These are phyloP conservation scores for Salix purpurea DNA, from an alignment of 345 rosid genomes.

Conservation along the genomic window DNA sequence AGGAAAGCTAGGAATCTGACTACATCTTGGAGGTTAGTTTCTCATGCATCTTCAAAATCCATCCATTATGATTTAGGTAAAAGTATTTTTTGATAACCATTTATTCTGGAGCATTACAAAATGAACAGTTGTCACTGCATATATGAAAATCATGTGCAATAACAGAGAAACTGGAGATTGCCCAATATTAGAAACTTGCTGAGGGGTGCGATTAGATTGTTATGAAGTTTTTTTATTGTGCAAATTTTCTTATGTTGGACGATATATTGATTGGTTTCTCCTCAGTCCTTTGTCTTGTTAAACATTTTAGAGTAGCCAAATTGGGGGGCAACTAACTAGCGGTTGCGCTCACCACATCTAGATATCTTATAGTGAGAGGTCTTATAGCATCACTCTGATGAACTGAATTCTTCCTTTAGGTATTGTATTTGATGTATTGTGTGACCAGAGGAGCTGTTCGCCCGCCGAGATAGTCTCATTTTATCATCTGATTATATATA, in stretches of 20 bases:
- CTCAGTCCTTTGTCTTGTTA: not conserved
- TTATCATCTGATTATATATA: not conserved
- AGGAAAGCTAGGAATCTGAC: conserved; percentile 83
- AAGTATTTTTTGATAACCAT: not conserved
- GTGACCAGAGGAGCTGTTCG: not conserved
- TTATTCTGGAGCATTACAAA: not conserved
- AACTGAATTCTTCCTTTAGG: not conserved
- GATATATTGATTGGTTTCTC: not conserved
- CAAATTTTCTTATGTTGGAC: not conserved
- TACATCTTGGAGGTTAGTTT: conserved; percentile 81
- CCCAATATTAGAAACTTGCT: not conserved
- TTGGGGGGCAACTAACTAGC: not conserved
- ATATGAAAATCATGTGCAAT: not conserved
- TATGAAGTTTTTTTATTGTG: not conserved
- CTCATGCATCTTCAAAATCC: not conserved
- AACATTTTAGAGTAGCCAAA: not conserved
- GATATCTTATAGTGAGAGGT: not conserved
- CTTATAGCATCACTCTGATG: not conserved
- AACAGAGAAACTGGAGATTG: not conserved
- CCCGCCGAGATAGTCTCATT: not conserved
- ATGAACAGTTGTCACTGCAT: not conserved
- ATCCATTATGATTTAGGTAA: not conserved
- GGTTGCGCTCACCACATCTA: not conserved
- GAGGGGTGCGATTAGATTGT: not conserved
- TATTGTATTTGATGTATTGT: not conserved